Evolutionary conservation across 176 grass and related monocot species (phyloP), one percentile per base, ranked within the genome.

Genomic region (Thinopyrum elongatum): DNA sequence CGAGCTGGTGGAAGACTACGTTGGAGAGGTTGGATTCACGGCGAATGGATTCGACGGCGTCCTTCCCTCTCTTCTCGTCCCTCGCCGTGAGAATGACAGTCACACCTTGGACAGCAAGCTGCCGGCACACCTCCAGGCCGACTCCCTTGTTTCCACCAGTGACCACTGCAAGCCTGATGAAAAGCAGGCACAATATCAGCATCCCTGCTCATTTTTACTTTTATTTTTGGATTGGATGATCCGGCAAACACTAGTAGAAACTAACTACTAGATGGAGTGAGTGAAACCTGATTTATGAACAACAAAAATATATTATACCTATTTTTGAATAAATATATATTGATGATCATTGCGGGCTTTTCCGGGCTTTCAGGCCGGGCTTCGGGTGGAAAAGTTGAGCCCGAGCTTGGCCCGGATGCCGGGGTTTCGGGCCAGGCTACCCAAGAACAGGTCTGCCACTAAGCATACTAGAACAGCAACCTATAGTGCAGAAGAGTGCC

Each of bases 141-240:
- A 96, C 70, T 12, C 94, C 94, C 39, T 62, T 96, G 84, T 93
- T 96, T 36, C 81, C 94, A 35, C 94, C 94, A 2, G 94, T 96
- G 73, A 96, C 87, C 25, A 96, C 89, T 3, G 89, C 91, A 76
- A 96, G 64, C 46, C 91, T 96, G 78, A 69, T 30, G 19, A 70
- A 2, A 8, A 2, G 74, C 5, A 51, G 65, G 1, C 7, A 3
- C 25, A 60, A 39, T 39, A 39, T 39, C 38, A 86, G 41, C 19
- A 27, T 21, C 44, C 31, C 21, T 25, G 17, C 30, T 11, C 23
- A 73, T 49, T 49, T 53, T 53, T 19, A 19, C 3, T 47, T 12
- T 73, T 12, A 49, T 41, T 28, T 16, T 41, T 14, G 44, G 12
- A 46, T 4, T 14, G 41, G 39, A 41, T 41, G 39, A 11, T 41